These are phyloP conservation scores for Penicillium pancosmium DNA, from an alignment of 495 filamentous ascomycete genomes.

Conservation along the genomic window DNA sequence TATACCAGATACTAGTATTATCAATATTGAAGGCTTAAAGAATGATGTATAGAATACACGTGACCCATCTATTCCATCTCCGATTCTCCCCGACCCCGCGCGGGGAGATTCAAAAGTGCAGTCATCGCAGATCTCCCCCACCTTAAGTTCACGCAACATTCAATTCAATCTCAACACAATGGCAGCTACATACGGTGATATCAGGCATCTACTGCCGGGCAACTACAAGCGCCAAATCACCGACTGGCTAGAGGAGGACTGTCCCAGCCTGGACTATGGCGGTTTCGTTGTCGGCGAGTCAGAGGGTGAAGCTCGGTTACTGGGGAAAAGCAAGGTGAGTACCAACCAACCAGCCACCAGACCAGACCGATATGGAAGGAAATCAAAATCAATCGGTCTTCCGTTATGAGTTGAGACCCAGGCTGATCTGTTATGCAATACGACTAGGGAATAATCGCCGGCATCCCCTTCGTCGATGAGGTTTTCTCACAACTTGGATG, in stretches of 20 bases:
- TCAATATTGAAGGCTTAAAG: too few relatives aligned
- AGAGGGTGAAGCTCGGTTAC: conserved; percentile 74
- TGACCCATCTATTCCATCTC: conserved; percentile 17
- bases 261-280: conserved; percentile 93
- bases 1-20: too few relatives aligned
- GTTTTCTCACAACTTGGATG: conserved; percentile 89
- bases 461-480: conserved; percentile 93
- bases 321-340: conserved; percentile 76
- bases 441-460: conserved; percentile 75
- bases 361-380: too few relatives aligned
- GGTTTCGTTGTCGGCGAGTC: conserved; percentile 92
- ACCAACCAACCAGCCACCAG: background rate
- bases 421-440: too few relatives aligned
- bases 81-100: conserved; percentile 27
- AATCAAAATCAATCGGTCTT: too few relatives aligned
- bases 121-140: conserved; percentile 16
- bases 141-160: conserved; percentile 1
- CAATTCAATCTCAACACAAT: conserved; percentile 28
- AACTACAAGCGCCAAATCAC: conserved; percentile 81
- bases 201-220: conserved; percentile 79
- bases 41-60: conserved; percentile 8
- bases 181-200: conserved; percentile 70
- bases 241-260: conserved; percentile 91
- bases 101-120: conserved; percentile 18
- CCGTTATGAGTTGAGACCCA: too few relatives aligned